These are phyloP conservation scores for Thecaphora thlaspeos DNA, from an alignment of 1,284 basidiomycete species.

Conservation along the genomic window DNA sequence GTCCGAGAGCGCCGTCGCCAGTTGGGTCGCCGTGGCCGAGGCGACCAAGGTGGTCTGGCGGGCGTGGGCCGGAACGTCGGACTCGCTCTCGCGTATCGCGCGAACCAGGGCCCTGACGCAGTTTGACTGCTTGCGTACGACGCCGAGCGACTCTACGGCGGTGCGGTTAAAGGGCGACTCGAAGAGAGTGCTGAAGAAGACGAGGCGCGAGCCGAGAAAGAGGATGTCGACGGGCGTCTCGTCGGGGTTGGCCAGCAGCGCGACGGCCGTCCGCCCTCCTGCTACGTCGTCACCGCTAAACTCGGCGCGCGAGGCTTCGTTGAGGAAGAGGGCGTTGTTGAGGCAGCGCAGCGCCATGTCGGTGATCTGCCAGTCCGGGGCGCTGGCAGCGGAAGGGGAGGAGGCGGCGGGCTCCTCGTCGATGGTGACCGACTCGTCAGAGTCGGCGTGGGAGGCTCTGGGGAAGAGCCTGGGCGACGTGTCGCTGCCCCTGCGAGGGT, in stretches of 20 bases:
- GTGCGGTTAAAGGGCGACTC: conserved; percentile 41
- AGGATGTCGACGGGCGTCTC: conserved; percentile 35
- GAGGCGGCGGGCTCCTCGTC: conserved; percentile 14
- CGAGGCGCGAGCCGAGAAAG: conserved; percentile 39
- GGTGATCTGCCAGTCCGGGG: conserved; percentile 30
- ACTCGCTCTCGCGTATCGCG: conserved; percentile 9
- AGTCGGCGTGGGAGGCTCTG: background rate
- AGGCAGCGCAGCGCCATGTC: conserved; percentile 46
- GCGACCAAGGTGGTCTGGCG: conserved; percentile 8
- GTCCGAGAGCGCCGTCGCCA: conserved; percentile 36
- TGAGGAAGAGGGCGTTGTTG: conserved; percentile 49
- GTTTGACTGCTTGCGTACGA: conserved; percentile 17
- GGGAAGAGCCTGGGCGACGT: background rate
- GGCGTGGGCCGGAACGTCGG: background rate
- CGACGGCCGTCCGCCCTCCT: conserved; percentile 27
- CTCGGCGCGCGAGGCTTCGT: conserved; percentile 23
- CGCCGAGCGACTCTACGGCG: conserved; percentile 29
- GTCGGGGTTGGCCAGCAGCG: conserved; percentile 18
- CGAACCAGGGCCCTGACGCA: conserved; percentile 21
- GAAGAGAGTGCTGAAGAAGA: conserved; percentile 53
- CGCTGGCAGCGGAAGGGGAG: background rate
- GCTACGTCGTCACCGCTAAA: conserved; percentile 34
- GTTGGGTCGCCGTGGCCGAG: conserved; percentile 23
- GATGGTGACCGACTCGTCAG: background rate
- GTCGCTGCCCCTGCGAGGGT: background rate